A percentile compares a stretch with the other conserved stretches of the same genome.
These are phyloP conservation scores for Rutidosis leptorrhynchoides DNA, from an alignment of 129 eudicot species.

Conservation along the genomic window DNA sequence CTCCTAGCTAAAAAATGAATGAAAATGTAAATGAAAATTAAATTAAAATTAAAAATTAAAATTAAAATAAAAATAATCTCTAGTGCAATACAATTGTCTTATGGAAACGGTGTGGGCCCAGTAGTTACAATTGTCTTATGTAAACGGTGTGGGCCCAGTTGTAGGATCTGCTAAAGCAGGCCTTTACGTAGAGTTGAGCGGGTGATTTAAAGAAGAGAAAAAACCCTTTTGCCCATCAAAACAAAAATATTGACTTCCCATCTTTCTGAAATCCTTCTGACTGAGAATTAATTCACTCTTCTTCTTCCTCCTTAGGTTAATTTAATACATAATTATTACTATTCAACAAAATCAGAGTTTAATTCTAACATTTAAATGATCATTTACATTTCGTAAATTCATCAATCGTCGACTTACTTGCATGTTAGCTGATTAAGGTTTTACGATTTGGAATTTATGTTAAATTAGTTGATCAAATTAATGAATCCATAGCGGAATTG, in stretches of 20 bases:
- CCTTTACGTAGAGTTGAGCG: constrained; percentile 8
- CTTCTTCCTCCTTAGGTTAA: constrained; percentile 21
- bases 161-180: background rate
- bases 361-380: background rate
- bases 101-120: background rate
- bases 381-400: background rate
- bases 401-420: background rate
- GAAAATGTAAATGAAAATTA: too few relatives aligned
- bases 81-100: too few relatives aligned
- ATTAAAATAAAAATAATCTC: too few relatives aligned
- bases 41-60: too few relatives aligned
- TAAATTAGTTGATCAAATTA: background rate
- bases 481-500: background rate
- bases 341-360: background rate
- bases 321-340: background rate
- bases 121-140: background rate
- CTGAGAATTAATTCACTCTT: background rate
- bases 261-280: background rate
- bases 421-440: background rate
- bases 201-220: background rate
- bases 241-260: background rate
- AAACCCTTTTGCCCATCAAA: constrained; percentile 10
- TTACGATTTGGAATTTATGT: background rate
- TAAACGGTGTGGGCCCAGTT: constrained; percentile 6
- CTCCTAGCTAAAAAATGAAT: too few relatives aligned